These are phyloP conservation scores for Candida albicans DNA, from an alignment of 1,139 yeast genomes.

Conservation along the genomic window DNA sequence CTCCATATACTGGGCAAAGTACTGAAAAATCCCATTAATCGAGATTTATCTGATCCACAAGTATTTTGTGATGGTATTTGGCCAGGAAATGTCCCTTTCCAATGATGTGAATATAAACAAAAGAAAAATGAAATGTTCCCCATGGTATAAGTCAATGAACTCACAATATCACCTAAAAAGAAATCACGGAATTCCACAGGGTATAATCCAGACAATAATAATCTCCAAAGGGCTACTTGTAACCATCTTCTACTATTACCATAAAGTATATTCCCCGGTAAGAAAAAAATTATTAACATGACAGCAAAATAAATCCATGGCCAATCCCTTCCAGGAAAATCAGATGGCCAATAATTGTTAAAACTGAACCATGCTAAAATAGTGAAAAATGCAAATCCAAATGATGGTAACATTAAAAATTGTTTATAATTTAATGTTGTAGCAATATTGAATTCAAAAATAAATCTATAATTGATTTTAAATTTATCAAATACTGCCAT, in stretches of 20 bases:
- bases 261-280: constrained; percentile 62
- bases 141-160: constrained; percentile 84
- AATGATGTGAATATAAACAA: constrained; percentile 73
- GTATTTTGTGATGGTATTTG: constrained; percentile 31
- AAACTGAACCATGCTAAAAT: constrained; percentile 77
- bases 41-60: constrained; percentile 81
- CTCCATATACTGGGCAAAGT: constrained; percentile 91
- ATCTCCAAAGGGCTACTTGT: constrained; percentile 66
- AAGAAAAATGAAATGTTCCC: constrained; percentile 84
- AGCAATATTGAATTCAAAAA: constrained; percentile 81
- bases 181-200: constrained; percentile 96
- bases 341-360: constrained; percentile 61
- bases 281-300: constrained; percentile 47
- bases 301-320: constrained; percentile 78
- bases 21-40: constrained; percentile 77
- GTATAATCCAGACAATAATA: constrained; percentile 77
- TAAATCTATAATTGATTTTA: constrained; percentile 86
- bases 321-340: constrained; percentile 67
- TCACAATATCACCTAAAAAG: constrained; percentile 85
- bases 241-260: constrained; percentile 72
- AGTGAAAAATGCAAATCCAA: constrained; percentile 56
- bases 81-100: constrained; percentile 51
- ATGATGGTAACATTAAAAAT: constrained; percentile 61
- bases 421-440: constrained; percentile 69
- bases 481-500: constrained; percentile 70